Evolutionary conservation across 345 rosid species (phyloP).

Genomic region (Lepidium africanum): DNA sequence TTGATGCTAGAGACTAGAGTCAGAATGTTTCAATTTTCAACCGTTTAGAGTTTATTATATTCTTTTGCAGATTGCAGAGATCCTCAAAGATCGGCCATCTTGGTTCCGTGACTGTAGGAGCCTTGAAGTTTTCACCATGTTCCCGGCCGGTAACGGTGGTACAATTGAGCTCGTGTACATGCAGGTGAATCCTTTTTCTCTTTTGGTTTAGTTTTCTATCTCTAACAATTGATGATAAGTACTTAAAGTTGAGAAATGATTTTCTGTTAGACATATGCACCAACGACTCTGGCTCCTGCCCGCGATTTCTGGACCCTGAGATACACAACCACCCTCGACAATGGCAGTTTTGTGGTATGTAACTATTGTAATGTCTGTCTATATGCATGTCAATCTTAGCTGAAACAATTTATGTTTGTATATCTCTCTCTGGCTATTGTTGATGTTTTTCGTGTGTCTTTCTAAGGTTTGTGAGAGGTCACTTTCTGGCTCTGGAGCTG

Average conservation of each 20-base stretch:
- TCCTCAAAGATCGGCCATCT: slow-evolving; percentile 93
- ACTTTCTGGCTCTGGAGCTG: slow-evolving; percentile 93
- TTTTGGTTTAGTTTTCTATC: background rate
- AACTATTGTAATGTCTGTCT: background rate
- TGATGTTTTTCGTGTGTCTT: background rate
- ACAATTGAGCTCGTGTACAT: slow-evolving; percentile 90
- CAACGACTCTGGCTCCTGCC: slow-evolving; percentile 96
- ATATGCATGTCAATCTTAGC: too few species aligned
- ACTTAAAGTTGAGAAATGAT: slow-evolving; percentile 3
- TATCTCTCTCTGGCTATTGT: background rate
- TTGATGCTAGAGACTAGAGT: background rate
- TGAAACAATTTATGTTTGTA: background rate
- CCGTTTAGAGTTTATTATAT: background rate
- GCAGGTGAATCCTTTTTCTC: slow-evolving; percentile 46
- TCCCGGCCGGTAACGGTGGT: slow-evolving; percentile 93
- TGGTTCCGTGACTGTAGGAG: slow-evolving; percentile 99
- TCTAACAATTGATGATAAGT: background rate
- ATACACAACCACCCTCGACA: slow-evolving; percentile 84
- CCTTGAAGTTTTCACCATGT: slow-evolving; percentile 94
- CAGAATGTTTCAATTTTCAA: background rate
- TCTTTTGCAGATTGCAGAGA: slow-evolving; percentile 76
- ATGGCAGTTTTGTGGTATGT: slow-evolving; percentile 98
- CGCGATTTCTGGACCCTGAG: slow-evolving; percentile 98
- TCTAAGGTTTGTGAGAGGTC: slow-evolving; percentile 93
- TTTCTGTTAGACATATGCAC: slow-evolving; percentile 69